Conservation (phyloP, 1,284 basidiomycete genomes). For the Volvariella surrecta region DNA sequence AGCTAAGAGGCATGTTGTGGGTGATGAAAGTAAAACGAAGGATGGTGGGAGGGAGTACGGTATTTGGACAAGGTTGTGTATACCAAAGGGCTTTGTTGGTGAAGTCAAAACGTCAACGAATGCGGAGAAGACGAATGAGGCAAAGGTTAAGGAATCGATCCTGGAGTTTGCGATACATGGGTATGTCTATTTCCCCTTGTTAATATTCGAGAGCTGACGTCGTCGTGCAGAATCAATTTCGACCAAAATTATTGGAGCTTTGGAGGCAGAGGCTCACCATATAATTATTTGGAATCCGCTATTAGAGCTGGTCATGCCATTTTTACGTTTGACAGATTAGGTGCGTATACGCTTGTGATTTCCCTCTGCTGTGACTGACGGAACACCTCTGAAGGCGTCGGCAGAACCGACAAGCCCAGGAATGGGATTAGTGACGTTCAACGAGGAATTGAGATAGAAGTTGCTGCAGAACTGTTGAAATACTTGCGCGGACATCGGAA, state of each 20-base stretch:
- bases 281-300: slow-evolving; percentile 20
- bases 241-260: slow-evolving; percentile 22
- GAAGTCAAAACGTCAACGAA: too few relatives aligned
- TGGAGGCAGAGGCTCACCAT: slow-evolving; percentile 15
- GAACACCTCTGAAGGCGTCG: slow-evolving; percentile 14
- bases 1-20: too few relatives aligned
- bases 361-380: background rate
- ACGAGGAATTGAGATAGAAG: slow-evolving; percentile 22
- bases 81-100: slow-evolving; percentile 9
- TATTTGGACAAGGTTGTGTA: slow-evolving; percentile 12
- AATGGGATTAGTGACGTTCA: slow-evolving; percentile 22
- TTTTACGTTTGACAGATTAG: slow-evolving; percentile 26
- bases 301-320: slow-evolving; percentile 18
- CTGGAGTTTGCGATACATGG: slow-evolving; percentile 15
- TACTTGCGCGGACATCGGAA: slow-evolving; percentile 14
- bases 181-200: slow-evolving; percentile 8
- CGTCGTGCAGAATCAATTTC: slow-evolving; percentile 14
- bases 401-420: slow-evolving; percentile 17
- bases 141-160: slow-evolving; percentile 4
- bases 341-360: slow-evolving; percentile 10
- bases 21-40: too few relatives aligned
- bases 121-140: too few relatives aligned
- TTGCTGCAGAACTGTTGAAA: slow-evolving; percentile 19
- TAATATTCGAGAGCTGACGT: background rate
- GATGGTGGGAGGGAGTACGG: slow-evolving; percentile 8